Evolutionary conservation across 192 early-diverging fungal genomes (phyloP), one percentile per base, ranked within the genome.

Genomic region (Mortierella antarctica): DNA sequence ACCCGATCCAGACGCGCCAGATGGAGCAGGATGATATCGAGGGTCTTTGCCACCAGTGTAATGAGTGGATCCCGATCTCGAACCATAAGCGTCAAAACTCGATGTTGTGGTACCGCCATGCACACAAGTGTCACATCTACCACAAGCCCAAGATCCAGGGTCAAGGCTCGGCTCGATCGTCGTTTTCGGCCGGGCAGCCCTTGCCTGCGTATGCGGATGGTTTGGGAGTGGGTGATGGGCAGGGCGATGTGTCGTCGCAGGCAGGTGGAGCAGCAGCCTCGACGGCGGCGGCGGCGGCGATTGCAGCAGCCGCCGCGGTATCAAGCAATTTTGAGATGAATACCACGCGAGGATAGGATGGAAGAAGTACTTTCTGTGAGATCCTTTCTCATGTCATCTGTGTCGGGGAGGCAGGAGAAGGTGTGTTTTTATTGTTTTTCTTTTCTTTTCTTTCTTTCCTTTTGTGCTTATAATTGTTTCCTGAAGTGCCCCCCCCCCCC

Each of bases 71-170:
- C 55, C 90, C 93, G 4, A 86, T 96, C 49, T 90, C 89, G 65
- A 92, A 91, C 56, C 82, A 88, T 42, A 96, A 95, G 82, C 87
- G 91, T 50, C 87, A 91, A 56, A 95, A 91, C 67, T 90, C 88
- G 64, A 90, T 94, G 62, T 84, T 95, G 44, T 96, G 95, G 95
- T 96, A 90, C 74, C 83, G 94, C 14, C 95, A 96, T 84, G 95
- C 95, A 9, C 92, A 94, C 85, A 94, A 94, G 86, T 94, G 93
- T 74, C 93, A 94, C 65, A 85, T 94, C 53, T 93, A 94, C 55
- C 86, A 92, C 75, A 94, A 92, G 76, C 91, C 92, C 21, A 92
- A 92, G 82, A 78, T 69, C 12, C 77, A 80, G 53, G 77, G 77
- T 41, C 77, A 80, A 23, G 72, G 64, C 46, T 80, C 77, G 4